Percentiles rank a stretch among this genome's conserved stretches.
These are phyloP conservation scores for Lactifluus piperatus DNA, from an alignment of 768 basidiomycete species.

Conservation along the genomic window DNA sequence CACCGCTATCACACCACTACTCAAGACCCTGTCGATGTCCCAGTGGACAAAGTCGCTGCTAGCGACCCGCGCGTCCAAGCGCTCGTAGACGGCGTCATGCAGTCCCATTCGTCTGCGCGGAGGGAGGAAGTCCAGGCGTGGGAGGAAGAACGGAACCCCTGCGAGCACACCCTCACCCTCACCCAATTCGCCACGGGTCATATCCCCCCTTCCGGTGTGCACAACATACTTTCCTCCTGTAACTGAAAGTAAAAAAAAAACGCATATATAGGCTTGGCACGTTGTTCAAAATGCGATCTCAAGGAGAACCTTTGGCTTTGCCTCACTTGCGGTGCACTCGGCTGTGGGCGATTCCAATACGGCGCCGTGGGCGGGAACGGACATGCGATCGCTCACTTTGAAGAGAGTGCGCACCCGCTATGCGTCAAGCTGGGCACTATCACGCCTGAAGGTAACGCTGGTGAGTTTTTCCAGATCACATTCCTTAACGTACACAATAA, in stretches of 20 bases:
- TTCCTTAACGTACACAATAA: not conserved
- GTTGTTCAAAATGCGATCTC: conserved; percentile 76
- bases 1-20: conserved; percentile 74
- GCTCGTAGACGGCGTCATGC: conserved; percentile 62
- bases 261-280: conserved; percentile 60
- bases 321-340: conserved; percentile 80
- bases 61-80: conserved; percentile 38
- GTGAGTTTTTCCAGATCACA: conserved; percentile 34
- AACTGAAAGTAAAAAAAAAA: not conserved
- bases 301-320: conserved; percentile 95
- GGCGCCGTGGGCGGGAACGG: conserved; percentile 82
- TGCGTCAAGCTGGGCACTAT: conserved; percentile 95
- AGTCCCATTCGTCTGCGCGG: conserved; percentile 78
- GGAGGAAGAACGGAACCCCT: conserved; percentile 89
- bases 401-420: conserved; percentile 63
- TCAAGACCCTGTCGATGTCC: conserved; percentile 34
- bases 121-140: conserved; percentile 95
- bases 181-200: conserved; percentile 39
- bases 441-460: conserved; percentile 87
- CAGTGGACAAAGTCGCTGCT: conserved; percentile 35
- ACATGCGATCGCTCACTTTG: conserved; percentile 76
- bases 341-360: conserved; percentile 81
- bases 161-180: conserved; percentile 67
- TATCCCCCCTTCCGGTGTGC: conserved; percentile 47
- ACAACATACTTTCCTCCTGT: not conserved